Evolutionary conservation across 345 rosid species (phyloP).

Genomic region (Populus ilicifolia): DNA sequence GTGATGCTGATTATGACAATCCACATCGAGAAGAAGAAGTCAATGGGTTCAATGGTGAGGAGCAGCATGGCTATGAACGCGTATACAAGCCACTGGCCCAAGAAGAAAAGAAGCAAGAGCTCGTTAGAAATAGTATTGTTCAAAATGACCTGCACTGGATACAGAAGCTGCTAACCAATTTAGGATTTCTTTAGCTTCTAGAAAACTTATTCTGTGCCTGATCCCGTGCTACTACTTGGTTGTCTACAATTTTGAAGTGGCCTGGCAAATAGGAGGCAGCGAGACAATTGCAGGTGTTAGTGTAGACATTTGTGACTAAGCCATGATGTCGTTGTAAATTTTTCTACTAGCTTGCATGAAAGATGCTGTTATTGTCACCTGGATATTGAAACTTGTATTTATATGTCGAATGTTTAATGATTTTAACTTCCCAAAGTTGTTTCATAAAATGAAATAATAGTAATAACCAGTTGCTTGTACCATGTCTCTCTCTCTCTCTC

Average conservation of each 20-base stretch:
- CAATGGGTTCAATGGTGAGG: constrained; percentile 1
- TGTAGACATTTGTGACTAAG: background rate
- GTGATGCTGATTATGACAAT: constrained; percentile 11
- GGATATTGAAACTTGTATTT: background rate
- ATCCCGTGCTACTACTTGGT: background rate
- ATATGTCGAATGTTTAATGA: too few species aligned
- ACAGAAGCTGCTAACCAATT: constrained; percentile 47
- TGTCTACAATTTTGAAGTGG: constrained; percentile 6
- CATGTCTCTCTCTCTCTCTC: too few species aligned
- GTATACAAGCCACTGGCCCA: constrained; percentile 13
- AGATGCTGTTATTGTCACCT: background rate
- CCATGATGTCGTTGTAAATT: background rate
- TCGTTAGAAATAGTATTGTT: constrained; percentile 15
- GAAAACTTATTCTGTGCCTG: background rate
- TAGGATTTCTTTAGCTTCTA: constrained; percentile 41
- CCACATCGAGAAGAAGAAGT: constrained; percentile 12
- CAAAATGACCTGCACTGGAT: constrained; percentile 68
- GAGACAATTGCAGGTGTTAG: background rate
- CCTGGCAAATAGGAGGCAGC: background rate
- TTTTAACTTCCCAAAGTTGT: too few species aligned
- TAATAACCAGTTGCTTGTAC: too few species aligned
- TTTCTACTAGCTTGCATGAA: background rate
- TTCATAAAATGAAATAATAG: too few species aligned
- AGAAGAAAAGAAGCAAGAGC: constrained; percentile 28
- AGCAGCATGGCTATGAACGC: constrained; percentile 10